A percentile compares a stretch with the other conserved stretches of the same genome.
These are phyloP conservation scores for Pseudognaphalium luteoalbum DNA, from an alignment of 129 eudicot species.

Conservation along the genomic window DNA sequence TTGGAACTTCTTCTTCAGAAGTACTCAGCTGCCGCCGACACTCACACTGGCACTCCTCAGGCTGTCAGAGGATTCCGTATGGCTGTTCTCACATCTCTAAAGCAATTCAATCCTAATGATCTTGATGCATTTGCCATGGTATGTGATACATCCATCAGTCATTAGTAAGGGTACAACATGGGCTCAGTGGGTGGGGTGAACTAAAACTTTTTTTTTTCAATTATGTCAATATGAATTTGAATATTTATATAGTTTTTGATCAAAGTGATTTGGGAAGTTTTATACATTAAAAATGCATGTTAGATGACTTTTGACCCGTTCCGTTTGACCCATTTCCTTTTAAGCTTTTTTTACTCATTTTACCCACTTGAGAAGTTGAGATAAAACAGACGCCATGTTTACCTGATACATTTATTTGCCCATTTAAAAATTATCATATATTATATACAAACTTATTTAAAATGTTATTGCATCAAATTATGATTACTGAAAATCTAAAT, in stretches of 20 bases:
- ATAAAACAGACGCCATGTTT: too few species aligned
- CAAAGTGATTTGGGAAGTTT: too few species aligned
- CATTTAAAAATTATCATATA: too few species aligned
- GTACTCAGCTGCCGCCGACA: slow-evolving; percentile 89
- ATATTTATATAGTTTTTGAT: not conserved
- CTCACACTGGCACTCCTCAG: slow-evolving; percentile 78
- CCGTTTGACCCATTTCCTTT: too few species aligned
- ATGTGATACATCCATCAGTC: slow-evolving; percentile 24
- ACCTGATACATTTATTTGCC: too few species aligned
- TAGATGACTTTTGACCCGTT: not conserved
- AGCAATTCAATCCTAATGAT: slow-evolving; percentile 86
- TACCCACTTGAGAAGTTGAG: too few species aligned
- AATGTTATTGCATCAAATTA: too few species aligned
- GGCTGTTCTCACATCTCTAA: slow-evolving; percentile 89
- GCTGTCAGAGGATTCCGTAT: slow-evolving; percentile 92
- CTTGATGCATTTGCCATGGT: slow-evolving; percentile 97
- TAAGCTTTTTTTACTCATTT: too few species aligned
- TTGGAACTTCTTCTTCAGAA: slow-evolving; percentile 95
- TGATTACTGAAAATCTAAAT: too few species aligned
- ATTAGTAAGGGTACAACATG: slow-evolving; percentile 1
- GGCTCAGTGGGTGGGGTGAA: not conserved
- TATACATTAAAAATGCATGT: not conserved
- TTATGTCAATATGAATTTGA: not conserved
- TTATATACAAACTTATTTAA: too few species aligned
- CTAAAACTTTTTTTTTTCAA: too few species aligned